Evolutionary conservation across 2,329 filamentous ascomycete species (phyloP).

Genomic region (Pseudogymnoascus sp.): DNA sequence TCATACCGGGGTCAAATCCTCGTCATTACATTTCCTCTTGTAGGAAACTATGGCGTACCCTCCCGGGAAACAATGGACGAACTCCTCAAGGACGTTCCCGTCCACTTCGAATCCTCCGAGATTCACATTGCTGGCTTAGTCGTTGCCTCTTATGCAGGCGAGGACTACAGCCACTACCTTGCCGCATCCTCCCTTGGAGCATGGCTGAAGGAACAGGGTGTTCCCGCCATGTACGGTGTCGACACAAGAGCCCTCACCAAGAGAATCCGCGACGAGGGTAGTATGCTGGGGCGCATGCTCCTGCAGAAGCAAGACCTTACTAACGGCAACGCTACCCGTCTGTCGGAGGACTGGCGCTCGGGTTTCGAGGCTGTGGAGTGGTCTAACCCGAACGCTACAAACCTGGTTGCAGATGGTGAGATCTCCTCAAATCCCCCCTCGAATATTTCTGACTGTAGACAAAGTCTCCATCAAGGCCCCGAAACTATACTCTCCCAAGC

Average conservation of each 20-base stretch:
- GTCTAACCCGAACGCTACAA: conserved; percentile 85
- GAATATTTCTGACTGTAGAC: conserved; percentile 32
- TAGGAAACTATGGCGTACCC: conserved; percentile 96
- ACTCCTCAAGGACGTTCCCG: conserved; percentile 75
- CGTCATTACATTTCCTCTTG: conserved; percentile 89
- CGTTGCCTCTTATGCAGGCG: conserved; percentile 82
- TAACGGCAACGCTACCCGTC: conserved; percentile 33
- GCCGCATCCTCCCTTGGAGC: conserved; percentile 81
- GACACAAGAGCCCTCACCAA: conserved; percentile 93
- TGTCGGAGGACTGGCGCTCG: conserved; percentile 37
- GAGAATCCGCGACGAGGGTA: conserved; percentile 85
- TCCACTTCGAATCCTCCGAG: conserved; percentile 83
- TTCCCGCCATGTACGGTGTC: conserved; percentile 90
- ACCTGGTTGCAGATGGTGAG: conserved; percentile 91
- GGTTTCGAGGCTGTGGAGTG: conserved; percentile 75
- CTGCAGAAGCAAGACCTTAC: conserved; percentile 51
- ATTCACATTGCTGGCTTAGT: conserved; percentile 93
- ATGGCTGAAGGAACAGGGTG: conserved; percentile 92
- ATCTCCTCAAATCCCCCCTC: conserved; percentile 21
- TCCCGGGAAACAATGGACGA: conserved; percentile 77
- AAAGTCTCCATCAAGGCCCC: conserved; percentile 82
- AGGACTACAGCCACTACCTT: conserved; percentile 91
- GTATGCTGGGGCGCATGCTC: conserved; percentile 88
- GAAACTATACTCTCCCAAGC: conserved; percentile 72
- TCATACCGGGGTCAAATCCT: conserved; percentile 90